A percentile compares a stretch with the other conserved stretches of the same genome.
These are phyloP conservation scores for Furcasterigmium sp. DNA, from an alignment of 2,329 filamentous ascomycete genomes.

Conservation along the genomic window DNA sequence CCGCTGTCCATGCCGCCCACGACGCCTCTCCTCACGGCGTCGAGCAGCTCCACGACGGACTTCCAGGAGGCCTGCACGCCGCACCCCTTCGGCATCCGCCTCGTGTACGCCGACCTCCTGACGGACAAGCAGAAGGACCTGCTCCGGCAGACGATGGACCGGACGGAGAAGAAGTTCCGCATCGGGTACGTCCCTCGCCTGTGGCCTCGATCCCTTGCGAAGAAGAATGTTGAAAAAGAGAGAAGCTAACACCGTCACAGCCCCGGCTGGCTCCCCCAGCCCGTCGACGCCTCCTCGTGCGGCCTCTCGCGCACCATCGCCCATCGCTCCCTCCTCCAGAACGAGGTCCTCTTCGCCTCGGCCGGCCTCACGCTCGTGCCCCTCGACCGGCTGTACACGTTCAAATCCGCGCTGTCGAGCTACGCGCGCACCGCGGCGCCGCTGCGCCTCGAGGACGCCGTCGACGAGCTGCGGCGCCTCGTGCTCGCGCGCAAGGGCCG, in stretches of 20 bases:
- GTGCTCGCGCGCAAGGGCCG: conserved; percentile 48
- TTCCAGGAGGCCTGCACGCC: conserved; percentile 24
- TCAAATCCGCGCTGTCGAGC: conserved; percentile 55
- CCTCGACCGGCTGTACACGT: conserved; percentile 58
- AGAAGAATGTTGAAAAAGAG: neutral
- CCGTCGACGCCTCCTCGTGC: conserved; percentile 34
- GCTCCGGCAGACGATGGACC: conserved; percentile 42
- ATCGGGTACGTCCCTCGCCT: conserved; percentile 14
- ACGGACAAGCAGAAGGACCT: conserved; percentile 40
- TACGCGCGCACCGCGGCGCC: conserved; percentile 43
- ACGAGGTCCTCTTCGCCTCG: conserved; percentile 55
- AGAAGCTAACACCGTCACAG: conserved; percentile 15
- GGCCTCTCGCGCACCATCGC: conserved; percentile 48
- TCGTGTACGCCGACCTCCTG: conserved; percentile 43
- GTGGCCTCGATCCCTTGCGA: neutral
- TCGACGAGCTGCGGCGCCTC: conserved; percentile 57
- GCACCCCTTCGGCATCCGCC: conserved; percentile 40
- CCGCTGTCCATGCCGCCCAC: conserved; percentile 36
- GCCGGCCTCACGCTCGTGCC: conserved; percentile 55
- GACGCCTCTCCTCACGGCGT: conserved; percentile 34
- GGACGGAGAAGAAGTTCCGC: conserved; percentile 41
- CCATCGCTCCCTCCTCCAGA: conserved; percentile 51
- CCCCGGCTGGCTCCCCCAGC: conserved; percentile 36
- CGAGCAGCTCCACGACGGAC: conserved; percentile 29
- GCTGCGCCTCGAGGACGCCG: conserved; percentile 51